Base-by-base conservation (phyloP, 2,329 filamentous ascomycete genomes). In the Beauveria pseudobassiana region DNA sequence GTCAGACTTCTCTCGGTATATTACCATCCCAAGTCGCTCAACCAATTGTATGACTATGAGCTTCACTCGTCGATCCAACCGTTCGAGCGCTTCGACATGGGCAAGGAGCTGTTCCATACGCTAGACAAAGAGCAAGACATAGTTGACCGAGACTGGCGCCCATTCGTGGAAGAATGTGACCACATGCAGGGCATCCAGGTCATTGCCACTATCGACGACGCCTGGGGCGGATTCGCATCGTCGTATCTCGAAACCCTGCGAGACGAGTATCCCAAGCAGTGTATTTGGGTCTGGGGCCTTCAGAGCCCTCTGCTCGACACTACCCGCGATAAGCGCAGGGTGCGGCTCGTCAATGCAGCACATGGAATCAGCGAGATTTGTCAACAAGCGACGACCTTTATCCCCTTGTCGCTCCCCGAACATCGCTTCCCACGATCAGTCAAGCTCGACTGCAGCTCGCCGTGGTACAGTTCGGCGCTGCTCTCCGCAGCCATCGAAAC, bases 1-100 rank as follows among this genome's bases (percentile, higher is more conserved):
- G 93, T 96, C 92, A 38, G 95, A 99, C 74, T 98, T 92, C 75
- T 96, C 91, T 67, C 86, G 91, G 84, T 95, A n/a, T 99, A 87
- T 75, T 97, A 90, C 72, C 93, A 98, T 71, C 95, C 95, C 9
- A 86, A 85, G 60, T 96, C 92, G 14, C 84, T 96, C 59, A 81
- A 96, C 10, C 93, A 96, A 71, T 79, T 98, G 16, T 89, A 89
- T 70, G 91, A 97, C 69, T 96, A 90, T 70, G 91, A 96, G 71
- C 79, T 96, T 42, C 87, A 90, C 71, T 93, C 91, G 3, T 81
- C 84, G 50, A 78, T 93, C 30, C 87, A 88, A 81, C 91, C 93
- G 0, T 96, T 96, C 69, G 91, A 96, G 81, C 91, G 92, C 0
- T 96, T 96, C 68, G 89, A 95, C 72, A 87, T 86, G 60, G 92